Percentiles rank a stretch among this genome's conserved stretches.
phyloP scores from a whole-genome alignment of 1,139 yeast species.

The Yamadazyma diospyri region DNA sequence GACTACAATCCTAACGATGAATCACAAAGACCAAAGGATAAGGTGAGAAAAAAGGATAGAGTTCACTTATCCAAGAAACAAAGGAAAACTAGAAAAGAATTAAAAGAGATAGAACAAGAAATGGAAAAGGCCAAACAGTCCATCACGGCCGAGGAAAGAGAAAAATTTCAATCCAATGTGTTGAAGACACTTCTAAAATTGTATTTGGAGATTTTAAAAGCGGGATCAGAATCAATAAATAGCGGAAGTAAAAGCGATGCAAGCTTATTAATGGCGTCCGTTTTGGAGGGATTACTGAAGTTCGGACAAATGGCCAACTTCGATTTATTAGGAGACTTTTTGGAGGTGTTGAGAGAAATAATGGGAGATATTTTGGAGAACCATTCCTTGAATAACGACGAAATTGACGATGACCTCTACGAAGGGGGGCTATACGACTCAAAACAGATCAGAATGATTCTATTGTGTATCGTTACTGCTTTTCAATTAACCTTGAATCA shows the following conservation, averaged over 20 bases:
- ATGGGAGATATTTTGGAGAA: slow-evolving; percentile 45
- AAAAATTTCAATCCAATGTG: slow-evolving; percentile 78
- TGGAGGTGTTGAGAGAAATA: slow-evolving; percentile 83
- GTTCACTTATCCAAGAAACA: slow-evolving; percentile 87
- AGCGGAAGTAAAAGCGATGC: slow-evolving; percentile 48
- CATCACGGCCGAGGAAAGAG: slow-evolving; percentile 83
- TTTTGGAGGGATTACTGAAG: slow-evolving; percentile 84
- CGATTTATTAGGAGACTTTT: slow-evolving; percentile 86
- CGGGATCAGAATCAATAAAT: slow-evolving; percentile 27
- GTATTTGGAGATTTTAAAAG: slow-evolving; percentile 73
- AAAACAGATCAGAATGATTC: slow-evolving; percentile 58
- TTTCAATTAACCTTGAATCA: slow-evolving; percentile 79
- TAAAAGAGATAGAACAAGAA: slow-evolving; percentile 84
- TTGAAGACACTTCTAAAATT: slow-evolving; percentile 67
- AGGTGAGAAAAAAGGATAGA: slow-evolving; percentile 77
- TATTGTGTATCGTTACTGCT: slow-evolving; percentile 85
- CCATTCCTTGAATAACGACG: slow-evolving; percentile 26
- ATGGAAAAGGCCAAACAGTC: slow-evolving; percentile 83
- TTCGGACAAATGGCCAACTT: slow-evolving; percentile 92
- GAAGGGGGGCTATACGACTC: slow-evolving; percentile 24
- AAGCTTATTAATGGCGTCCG: slow-evolving; percentile 67
- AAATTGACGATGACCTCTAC: slow-evolving; percentile 19
- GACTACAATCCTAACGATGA: slow-evolving; percentile 73
- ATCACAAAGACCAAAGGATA: slow-evolving; percentile 39
- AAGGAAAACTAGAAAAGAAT: slow-evolving; percentile 80